A percentile compares a stretch with the other conserved stretches of the same genome.
These are phyloP conservation scores for Penicillium sp. DNA, from an alignment of 2,329 filamentous ascomycete genomes.

Conservation along the genomic window DNA sequence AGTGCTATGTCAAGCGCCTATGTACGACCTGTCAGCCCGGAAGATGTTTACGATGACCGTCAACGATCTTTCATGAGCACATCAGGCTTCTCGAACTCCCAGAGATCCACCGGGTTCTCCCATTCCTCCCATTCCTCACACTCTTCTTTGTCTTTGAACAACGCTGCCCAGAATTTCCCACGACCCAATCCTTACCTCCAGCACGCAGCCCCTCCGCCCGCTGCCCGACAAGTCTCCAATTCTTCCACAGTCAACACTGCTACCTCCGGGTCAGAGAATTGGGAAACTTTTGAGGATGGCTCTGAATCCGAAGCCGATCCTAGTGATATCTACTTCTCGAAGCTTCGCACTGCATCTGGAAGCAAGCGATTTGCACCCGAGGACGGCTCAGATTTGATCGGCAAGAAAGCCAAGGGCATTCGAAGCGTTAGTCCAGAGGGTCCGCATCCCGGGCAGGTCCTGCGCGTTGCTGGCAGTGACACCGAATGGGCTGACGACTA, in stretches of 20 bases:
- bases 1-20: slow-evolving; percentile 53
- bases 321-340: slow-evolving; percentile 77
- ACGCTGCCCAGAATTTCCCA: slow-evolving; percentile 33
- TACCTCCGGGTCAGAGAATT: slow-evolving; percentile 87
- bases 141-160: slow-evolving; percentile 39
- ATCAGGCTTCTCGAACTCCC: slow-evolving; percentile 40
- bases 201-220: slow-evolving; percentile 39
- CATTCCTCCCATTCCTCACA: slow-evolving; percentile 46
- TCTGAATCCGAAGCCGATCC: slow-evolving; percentile 74
- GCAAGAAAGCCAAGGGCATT: slow-evolving; percentile 50
- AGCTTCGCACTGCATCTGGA: slow-evolving; percentile 65
- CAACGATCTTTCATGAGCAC: slow-evolving; percentile 50
- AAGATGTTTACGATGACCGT: slow-evolving; percentile 82
- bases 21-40: slow-evolving; percentile 64
- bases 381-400: slow-evolving; percentile 35
- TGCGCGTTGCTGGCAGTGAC: slow-evolving; percentile 53
- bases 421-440: slow-evolving; percentile 48
- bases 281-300: slow-evolving; percentile 92
- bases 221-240: slow-evolving; percentile 68
- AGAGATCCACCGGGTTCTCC: slow-evolving; percentile 39
- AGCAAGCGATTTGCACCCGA: slow-evolving; percentile 60
- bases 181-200: slow-evolving; percentile 39
- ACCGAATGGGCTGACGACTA: slow-evolving; percentile 57
- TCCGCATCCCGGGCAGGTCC: slow-evolving; percentile 44
- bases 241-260: slow-evolving; percentile 66